Base-by-base conservation (phyloP, 768 basidiomycete species). In the Termitomyces sp. region DNA sequence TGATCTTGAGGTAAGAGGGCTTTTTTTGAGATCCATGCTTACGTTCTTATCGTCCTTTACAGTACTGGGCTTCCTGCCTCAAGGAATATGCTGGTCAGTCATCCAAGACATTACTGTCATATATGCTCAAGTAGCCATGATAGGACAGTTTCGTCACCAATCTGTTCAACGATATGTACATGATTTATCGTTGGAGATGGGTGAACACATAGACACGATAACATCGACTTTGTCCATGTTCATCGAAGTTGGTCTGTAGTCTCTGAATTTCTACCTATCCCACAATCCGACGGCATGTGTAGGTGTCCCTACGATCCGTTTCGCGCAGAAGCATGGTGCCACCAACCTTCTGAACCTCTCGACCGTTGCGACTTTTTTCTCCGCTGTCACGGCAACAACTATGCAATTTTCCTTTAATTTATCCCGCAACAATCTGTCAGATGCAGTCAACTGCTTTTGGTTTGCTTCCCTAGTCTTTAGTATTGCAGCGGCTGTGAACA, bases 61-160 rank as follows among this genome's bases (percentile, higher is more conserved):
- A 89, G 87, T 89, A 90, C 64, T 90, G 89, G 89, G 80, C 88
- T 11, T 87, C 86, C 45, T 89, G 88, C 68, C 72, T 92, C 53
- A 79, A 78, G 62, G 83, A 83, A 60, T 92, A 89, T 66, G 71
- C 79, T 66, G 83, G 87, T 85, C 65, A 59, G 74, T 66, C 12
- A 17, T 34, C 57, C 43, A 4, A 32, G 20, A 11, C 29, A 34
- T 50, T 40, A 20, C 49, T 34, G 53, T 32, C 20, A 31, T 29
- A 25, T 29, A 25, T 50, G 25, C 50, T 55, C 11, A 63, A 59
- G 40, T 53, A 60, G 12, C 15, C 46, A 25, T 12, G 49, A 40
- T 59, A 88, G 89, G 85, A 32, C 88, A 91, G 76, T 88, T 91
- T 71, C 82, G 81, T 49, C 86, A 84, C 67, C 86, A 86, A 3